Base-by-base conservation (phyloP, 2,329 filamentous ascomycete genomes). In the Cordyceps tenuipes region DNA sequence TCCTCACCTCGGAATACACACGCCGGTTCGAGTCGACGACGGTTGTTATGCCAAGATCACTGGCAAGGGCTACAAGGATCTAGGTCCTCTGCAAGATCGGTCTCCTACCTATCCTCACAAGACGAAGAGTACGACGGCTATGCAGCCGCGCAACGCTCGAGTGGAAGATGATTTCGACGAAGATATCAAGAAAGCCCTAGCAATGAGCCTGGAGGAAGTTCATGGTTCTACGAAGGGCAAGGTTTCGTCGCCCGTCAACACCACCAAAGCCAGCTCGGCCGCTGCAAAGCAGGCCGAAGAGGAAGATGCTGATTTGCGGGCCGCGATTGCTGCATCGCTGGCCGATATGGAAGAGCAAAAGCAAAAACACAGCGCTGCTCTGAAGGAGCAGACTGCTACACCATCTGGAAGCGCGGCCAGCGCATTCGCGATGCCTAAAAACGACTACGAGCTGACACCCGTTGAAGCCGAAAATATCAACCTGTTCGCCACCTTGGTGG, bases 271-370 rank as follows among this genome's bases (percentile, higher is more conserved):
- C 65, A 74, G 74, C 53, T 64, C 70, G 3, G 63, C 69, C 3
- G 65, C 72, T 3, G 57, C 73, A 62, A 79, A 77, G 66, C 75
- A 74, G 57, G 84, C 83, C 3, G 91, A 96, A 57, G 91, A 96
- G 60, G 92, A 97, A 59, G 94, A 99, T 69, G 88, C 90, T 0
- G 93, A 97, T 68, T 76, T 99, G 31, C 95, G 94, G 71, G 91
- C 93, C 29, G 94, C 94, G 4, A 97, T 99, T 70, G 93, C 92
- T 41, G 92, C 95, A 19, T 97, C 94, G 5, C 72, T 99, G 61
- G 89, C 90, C 26, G 94, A 99, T 69, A 97, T 97, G 91, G 94
- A 99, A 73, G 90, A 97, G 72, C 93, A 99, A 72, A 97, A 99
- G 79, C 88, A 93, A 75, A 87, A 86, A 66, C 91, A 97, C 71